Base-by-base conservation (phyloP, 176 grass and related monocot species). In the Miscanthus lutarioriparius region DNA sequence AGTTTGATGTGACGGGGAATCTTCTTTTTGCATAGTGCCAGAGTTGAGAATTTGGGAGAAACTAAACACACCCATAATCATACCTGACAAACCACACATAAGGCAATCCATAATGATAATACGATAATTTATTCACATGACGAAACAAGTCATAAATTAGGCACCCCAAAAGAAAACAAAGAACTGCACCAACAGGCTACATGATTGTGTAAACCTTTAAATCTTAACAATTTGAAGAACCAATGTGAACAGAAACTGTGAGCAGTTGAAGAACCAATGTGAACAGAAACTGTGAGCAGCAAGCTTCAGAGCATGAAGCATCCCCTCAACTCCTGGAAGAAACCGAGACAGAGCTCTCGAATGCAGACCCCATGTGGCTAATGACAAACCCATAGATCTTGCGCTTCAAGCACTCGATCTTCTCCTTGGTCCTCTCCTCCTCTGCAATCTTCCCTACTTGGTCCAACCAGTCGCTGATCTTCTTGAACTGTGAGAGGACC, bases 301-400 rank as follows among this genome's bases (percentile, higher is more conserved):
- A 2, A 82, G 43, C 70, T 81, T 85, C 12, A 70, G 70, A 70
- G 48, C 39, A 19, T 44, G 64, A 86, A 82, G 88, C 72, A 43
- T 47, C 13, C 27, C 47, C n/a, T 86, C 79, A 86, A 13, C 66
- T 44, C 44, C 45, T 86, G 0, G 83, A 43, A 40, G 77, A 88
- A 70, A 97, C 40, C 6, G 89, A 81, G 45, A 97, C 84, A 6
- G 88, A 89, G 74, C 59, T 80, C 56, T 94, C 90, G 10, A 92
- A 92, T 2, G 88, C 90, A 78, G 92, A 91, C 2, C 92, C 95
- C 77, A 97, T 89, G 88, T 91, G 92, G 86, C 61, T 91, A 10
- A 97, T 97, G 58, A 97, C 95, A 44, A 97, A 97, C 23, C 91
- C 88, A 20, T 97, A 97, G 20, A 97, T 94, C 82, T 94, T 97